Base-by-base conservation (phyloP, 305 asterid genomes). In the Nicotiana rustica region DNA sequence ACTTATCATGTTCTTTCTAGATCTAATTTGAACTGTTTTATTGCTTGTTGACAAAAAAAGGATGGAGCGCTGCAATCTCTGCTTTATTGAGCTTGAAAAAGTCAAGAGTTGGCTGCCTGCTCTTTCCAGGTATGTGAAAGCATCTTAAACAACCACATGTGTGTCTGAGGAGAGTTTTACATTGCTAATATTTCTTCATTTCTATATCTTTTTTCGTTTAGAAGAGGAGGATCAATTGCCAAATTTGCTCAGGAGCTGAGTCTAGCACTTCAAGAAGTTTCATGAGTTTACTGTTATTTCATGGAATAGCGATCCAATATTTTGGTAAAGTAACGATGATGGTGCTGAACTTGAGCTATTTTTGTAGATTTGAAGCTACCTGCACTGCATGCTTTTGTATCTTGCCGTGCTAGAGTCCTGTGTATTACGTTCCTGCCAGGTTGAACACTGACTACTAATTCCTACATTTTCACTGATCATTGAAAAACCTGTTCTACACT, bases 71-170 rank as follows among this genome's bases (percentile, higher is more conserved):
- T 97, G 93, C 94, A 95, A 92, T 84, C 86, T 88, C 82, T 97
- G 98, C 90, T 97, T 87, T 82, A 87, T 92, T 84, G 99, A 97
- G 89, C 99, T 95, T 78, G 99, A 97, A 92, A 97, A 92, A 88
- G 91, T 95, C 71, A 95, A 92, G 85, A 82, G 78, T 83, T 87
- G 86, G 85, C 88, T 97, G 69, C 94, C 99, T 35, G 86, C 73
- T 78, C 95, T 95, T 73, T 88, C 91, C 85, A 92, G 99, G 99
- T 95, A 81, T 5, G 87, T 81, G 15, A 77, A 15, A 56, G 52
- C 67, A 31, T 60, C 80, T 41, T 56, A 77, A 55, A 2, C 33
- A 0, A 79, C 47, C 81, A 80, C 69, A 71, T 44, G 5, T 64
- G 67, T 29, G 75, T 82, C 68, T 3, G 19, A 13, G 59, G 10